Percentiles rank a stretch among this genome's conserved stretches.
Evolutionary conservation across 2,329 filamentous ascomycete species (phyloP).

Genomic region (Zymoseptoria brevis): DNA sequence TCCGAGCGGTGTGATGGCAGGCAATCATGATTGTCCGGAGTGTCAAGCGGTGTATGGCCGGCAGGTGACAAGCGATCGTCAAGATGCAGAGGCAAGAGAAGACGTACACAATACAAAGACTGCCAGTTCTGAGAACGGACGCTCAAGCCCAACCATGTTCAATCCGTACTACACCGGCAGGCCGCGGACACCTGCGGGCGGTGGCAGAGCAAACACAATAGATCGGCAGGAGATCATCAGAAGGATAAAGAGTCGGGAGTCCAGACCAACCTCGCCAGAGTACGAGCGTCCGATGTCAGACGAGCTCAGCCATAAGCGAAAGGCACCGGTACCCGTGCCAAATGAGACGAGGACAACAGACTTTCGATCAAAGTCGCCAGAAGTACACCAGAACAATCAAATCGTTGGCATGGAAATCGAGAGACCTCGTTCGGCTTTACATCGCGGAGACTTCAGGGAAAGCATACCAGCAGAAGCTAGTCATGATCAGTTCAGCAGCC

Average conservation of each 20-base stretch:
- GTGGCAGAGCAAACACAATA: conserved; percentile 24
- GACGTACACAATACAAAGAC: conserved; percentile 6
- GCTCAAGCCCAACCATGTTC: conserved; percentile 22
- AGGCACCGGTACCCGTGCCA: conserved; percentile 38
- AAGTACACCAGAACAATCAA: conserved; percentile 19
- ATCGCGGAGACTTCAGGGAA: conserved; percentile 55
- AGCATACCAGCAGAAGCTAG: neutral
- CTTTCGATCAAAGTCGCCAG: conserved; percentile 16
- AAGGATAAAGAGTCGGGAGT: conserved; percentile 57
- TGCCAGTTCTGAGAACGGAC: conserved; percentile 14
- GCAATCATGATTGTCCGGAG: conserved; percentile 15
- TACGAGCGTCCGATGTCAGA: conserved; percentile 13
- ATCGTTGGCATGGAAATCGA: conserved; percentile 53
- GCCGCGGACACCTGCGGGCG: conserved; percentile 24
- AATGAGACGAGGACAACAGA: conserved; percentile 1
- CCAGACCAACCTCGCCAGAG: conserved; percentile 23
- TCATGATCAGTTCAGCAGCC: neutral
- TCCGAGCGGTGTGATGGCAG: conserved; percentile 20
- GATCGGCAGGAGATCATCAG: conserved; percentile 76
- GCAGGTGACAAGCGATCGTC: conserved; percentile 2
- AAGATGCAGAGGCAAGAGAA: conserved; percentile 6
- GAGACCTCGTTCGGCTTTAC: conserved; percentile 67
- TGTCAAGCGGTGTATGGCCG: conserved; percentile 13
- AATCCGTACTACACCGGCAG: conserved; percentile 32
- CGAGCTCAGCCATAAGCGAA: conserved; percentile 34